Percentiles rank a stretch among this genome's conserved stretches.
These are phyloP conservation scores for Thamnidium elegans DNA, from an alignment of 192 early-diverging fungal species.

Conservation along the genomic window DNA sequence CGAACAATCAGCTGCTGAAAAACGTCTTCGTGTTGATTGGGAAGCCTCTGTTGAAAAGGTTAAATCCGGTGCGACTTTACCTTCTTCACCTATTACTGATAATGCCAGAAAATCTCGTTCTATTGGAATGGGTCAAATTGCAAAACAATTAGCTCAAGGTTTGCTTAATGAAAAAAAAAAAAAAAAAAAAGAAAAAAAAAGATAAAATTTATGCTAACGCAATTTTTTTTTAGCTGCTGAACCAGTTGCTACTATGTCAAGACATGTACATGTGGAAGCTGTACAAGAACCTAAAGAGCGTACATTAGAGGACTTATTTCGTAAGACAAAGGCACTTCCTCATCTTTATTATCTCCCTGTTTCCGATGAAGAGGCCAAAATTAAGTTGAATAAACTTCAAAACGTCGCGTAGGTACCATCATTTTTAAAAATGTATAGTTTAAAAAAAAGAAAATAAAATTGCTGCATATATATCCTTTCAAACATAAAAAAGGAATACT, in stretches of 20 bases:
- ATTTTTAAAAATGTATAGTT: too few species aligned
- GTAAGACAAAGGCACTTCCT: constrained; percentile 27
- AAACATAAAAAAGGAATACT: too few species aligned
- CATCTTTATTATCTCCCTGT: constrained; percentile 35
- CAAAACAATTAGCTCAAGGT: constrained; percentile 31
- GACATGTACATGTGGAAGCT: constrained; percentile 4
- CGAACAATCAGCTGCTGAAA: constrained; percentile 29
- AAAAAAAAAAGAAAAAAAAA: neutral
- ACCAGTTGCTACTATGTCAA: neutral
- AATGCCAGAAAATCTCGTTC: constrained; percentile 9
- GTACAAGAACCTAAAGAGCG: neutral
- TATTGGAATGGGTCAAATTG: constrained; percentile 29
- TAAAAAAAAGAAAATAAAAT: too few species aligned
- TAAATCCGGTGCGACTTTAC: constrained; percentile 4
- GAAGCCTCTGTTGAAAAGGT: constrained; percentile 22
- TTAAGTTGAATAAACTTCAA: constrained; percentile 15
- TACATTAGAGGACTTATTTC: constrained; percentile 32
- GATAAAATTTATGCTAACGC: neutral
- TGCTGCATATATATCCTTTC: too few species aligned
- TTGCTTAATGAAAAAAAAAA: neutral
- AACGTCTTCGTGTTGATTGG: constrained; percentile 33
- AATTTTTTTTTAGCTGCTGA: constrained; percentile 4
- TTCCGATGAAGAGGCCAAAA: constrained; percentile 13
- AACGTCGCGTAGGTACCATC: neutral
- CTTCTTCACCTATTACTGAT: neutral